phyloP scores from a whole-genome alignment of 2,329 filamentous ascomycete genomes.

The Fusarium burgessii region DNA sequence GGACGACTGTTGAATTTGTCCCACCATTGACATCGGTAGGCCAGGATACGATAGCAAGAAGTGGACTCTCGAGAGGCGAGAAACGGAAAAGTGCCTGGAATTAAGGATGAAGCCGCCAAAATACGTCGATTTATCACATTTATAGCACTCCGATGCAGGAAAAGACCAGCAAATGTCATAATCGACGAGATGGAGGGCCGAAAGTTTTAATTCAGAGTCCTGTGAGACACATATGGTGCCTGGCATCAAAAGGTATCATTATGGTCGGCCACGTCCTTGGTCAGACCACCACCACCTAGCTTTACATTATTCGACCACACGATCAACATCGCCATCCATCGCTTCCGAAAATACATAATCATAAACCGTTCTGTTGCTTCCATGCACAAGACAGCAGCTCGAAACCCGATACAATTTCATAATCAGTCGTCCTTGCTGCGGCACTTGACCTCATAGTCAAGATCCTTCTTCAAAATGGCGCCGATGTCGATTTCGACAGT shows the following conservation, averaged over 20 bases:
- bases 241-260: slow-evolving; percentile 50
- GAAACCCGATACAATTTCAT: background rate
- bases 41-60: slow-evolving; percentile 37
- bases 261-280: slow-evolving; percentile 43
- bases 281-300: slow-evolving; percentile 24
- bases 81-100: slow-evolving; percentile 53
- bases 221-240: slow-evolving; percentile 26
- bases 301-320: slow-evolving; percentile 27
- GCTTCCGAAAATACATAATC: background rate
- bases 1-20: slow-evolving; percentile 64
- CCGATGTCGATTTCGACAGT: slow-evolving; percentile 65
- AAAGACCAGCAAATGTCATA: slow-evolving; percentile 7
- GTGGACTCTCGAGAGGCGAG: slow-evolving; percentile 46
- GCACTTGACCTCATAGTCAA: slow-evolving; percentile 48
- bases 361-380: background rate
- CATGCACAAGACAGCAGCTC: background rate
- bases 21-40: slow-evolving; percentile 42
- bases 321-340: background rate
- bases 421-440: slow-evolving; percentile 18
- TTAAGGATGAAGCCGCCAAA: slow-evolving; percentile 21
- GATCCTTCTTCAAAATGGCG: slow-evolving; percentile 53
- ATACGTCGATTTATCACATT: background rate
- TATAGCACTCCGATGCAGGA: slow-evolving; percentile 1
- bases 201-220: slow-evolving; percentile 28
- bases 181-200: slow-evolving; percentile 16